Conservation (phyloP, 1,139 yeast species). For the Suzukiozyma palmioleophila region DNA sequence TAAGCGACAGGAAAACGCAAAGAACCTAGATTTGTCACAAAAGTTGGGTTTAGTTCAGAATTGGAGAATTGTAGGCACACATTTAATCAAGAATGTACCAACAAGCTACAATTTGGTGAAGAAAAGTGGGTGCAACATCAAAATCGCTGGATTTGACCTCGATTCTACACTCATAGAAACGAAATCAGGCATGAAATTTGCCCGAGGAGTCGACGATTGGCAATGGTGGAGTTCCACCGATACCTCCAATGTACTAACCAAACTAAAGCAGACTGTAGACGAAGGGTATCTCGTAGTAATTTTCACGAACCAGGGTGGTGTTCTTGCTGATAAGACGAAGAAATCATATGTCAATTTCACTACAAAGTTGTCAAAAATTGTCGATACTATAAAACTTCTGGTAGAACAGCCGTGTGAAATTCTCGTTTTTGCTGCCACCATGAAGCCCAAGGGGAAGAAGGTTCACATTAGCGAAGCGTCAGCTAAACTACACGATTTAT, state of each 20-base stretch:
- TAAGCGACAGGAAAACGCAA: neutral
- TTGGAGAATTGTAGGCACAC: slow-evolving; percentile 33
- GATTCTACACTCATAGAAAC: slow-evolving; percentile 69
- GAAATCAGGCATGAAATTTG: slow-evolving; percentile 52
- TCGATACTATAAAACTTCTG: slow-evolving; percentile 4
- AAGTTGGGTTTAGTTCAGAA: slow-evolving; percentile 6
- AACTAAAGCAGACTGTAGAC: slow-evolving; percentile 20
- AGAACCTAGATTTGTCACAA: neutral
- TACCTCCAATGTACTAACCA: slow-evolving; percentile 19
- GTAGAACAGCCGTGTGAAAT: slow-evolving; percentile 22
- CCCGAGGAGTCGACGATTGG: slow-evolving; percentile 66
- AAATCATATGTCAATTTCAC: slow-evolving; percentile 52
- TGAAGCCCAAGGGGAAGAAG: slow-evolving; percentile 37
- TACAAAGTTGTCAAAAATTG: slow-evolving; percentile 32
- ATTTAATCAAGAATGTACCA: slow-evolving; percentile 31
- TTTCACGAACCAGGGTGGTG: slow-evolving; percentile 85
- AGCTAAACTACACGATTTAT: slow-evolving; percentile 32
- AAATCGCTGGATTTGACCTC: slow-evolving; percentile 69
- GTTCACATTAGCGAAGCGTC: slow-evolving; percentile 19
- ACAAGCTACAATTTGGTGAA: slow-evolving; percentile 4
- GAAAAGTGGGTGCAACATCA: slow-evolving; percentile 13
- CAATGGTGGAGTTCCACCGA: slow-evolving; percentile 42
- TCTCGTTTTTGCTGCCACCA: slow-evolving; percentile 63
- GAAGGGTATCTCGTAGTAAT: slow-evolving; percentile 49
- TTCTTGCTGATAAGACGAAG: slow-evolving; percentile 35